These are phyloP conservation scores for Penicillium steckii DNA, from an alignment of 495 filamentous ascomycete species.

Conservation along the genomic window DNA sequence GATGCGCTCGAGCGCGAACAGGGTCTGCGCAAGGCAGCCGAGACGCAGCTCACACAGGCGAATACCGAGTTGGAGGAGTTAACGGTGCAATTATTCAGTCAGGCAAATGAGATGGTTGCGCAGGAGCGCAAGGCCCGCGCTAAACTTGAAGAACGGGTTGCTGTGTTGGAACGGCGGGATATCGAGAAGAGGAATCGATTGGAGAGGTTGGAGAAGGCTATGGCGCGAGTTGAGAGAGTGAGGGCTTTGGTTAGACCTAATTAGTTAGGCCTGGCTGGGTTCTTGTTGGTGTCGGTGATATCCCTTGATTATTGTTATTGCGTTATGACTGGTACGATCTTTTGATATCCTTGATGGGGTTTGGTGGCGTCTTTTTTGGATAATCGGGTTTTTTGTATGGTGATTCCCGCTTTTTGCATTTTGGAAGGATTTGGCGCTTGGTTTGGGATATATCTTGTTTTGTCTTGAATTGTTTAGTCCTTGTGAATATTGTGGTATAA, in stretches of 20 bases:
- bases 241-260: conserved; percentile 62
- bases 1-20: conserved; percentile 71
- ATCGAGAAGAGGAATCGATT: conserved; percentile 67
- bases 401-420: neutral
- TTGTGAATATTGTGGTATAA: no score
- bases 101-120: conserved; percentile 98
- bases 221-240: conserved; percentile 73
- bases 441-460: no score
- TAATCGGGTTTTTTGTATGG: conserved; percentile 4
- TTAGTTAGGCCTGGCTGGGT: no score
- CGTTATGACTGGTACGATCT: conserved; percentile 25
- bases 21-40: conserved; percentile 67
- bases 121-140: conserved; percentile 78
- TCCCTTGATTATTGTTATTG: no score
- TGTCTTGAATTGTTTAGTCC: no score
- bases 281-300: no score
- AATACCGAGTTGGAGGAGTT: conserved; percentile 87
- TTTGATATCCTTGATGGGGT: conserved; percentile 9
- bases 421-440: neutral
- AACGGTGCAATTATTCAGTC: conserved; percentile 79
- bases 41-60: conserved; percentile 67
- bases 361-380: no score
- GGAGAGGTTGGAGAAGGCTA: conserved; percentile 73
- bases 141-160: conserved; percentile 73
- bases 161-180: conserved; percentile 66